Evolutionary conservation across 1,284 basidiomycete genomes (phyloP).

Genomic region (Acaromyces ingoldii): DNA sequence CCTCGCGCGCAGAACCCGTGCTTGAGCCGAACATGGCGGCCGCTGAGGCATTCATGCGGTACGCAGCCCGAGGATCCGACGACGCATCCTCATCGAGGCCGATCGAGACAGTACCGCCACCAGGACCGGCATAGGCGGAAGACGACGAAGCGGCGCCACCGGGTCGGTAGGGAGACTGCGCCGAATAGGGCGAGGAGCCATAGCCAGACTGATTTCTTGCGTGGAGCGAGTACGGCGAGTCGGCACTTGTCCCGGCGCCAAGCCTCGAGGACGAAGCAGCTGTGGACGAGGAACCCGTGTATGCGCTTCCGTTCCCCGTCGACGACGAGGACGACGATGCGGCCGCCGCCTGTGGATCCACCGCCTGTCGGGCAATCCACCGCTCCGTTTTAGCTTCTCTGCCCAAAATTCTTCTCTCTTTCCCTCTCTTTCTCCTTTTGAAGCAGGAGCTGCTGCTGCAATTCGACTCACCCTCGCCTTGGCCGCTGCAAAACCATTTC

Average conservation of each 20-base stretch:
- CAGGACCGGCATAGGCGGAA: not conserved
- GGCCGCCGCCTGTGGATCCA: too few relatives aligned
- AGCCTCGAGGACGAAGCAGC: not conserved
- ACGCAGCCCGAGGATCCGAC: conserved; percentile 40
- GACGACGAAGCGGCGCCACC: not conserved
- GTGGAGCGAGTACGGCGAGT: conserved; percentile 37
- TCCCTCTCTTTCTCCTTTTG: too few relatives aligned
- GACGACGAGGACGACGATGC: too few relatives aligned
- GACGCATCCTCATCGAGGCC: not conserved
- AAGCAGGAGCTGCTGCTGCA: too few relatives aligned
- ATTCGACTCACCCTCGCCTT: conserved; percentile 16
- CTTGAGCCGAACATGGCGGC: conserved; percentile 40
- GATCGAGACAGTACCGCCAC: not conserved
- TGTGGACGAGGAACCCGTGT: too few relatives aligned
- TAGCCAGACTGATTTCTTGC: conserved; percentile 21
- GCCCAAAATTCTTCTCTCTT: too few relatives aligned
- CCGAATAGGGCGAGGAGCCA: not conserved
- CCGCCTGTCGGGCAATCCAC: too few relatives aligned
- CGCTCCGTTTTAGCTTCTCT: too few relatives aligned
- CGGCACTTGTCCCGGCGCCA: conserved; percentile 11
- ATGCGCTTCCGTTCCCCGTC: too few relatives aligned
- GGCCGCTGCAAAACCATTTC: conserved; percentile 21
- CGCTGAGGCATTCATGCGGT: conserved; percentile 36
- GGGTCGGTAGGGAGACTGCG: not conserved
- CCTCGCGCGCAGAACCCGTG: conserved; percentile 29